Base-by-base conservation (phyloP, 805 yeast species). In the Lipomyces anomalus region DNA sequence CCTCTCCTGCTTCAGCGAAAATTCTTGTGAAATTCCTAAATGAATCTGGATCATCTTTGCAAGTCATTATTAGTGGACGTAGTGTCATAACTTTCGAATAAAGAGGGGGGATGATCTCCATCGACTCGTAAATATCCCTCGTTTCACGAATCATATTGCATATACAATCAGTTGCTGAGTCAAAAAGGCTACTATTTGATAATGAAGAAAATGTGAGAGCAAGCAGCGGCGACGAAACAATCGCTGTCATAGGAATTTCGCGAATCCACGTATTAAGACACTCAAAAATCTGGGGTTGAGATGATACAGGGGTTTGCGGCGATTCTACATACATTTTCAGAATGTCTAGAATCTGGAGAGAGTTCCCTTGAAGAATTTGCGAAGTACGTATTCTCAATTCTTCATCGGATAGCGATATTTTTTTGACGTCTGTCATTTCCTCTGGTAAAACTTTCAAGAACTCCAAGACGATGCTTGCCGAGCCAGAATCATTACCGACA, bases 1-100 rank as follows among this genome's bases (percentile, higher is more conserved):
- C 76, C 66, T 88, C 97, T 46, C 95, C 95, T 1, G 97, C 95
- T 57, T 88, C 95, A 4, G 88, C 84, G 62, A 84, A 85, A 35
- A 92, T 63, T 58, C 92, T 73, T 0, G 95, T 77, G 43, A 84
- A 67, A 11, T 84, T 79, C 46, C 80, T 81, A 58, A 84, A 74
- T 32, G 74, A 71, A 29, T 83, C 92, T 1, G 76, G 71, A 56
- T 82, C 90, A 40, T 70, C 73, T 34, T 59, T 57, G 40, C 40
- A 38, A 43, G 72, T 73, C 17, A 69, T 65, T 6, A 57, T 46
- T 36, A 72, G 68, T 3, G 76, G 73, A 60, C 79, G 75, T 40
- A 89, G 67, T 38, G 72, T 72, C 47, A 89, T 66, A 32, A 92
- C 67, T 55, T 84, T 83, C 43, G 79, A 75, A 61, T 76, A 85